A percentile compares a stretch with the other conserved stretches of the same genome.
These are phyloP conservation scores for Pulicaria dysenterica DNA, from an alignment of 129 eudicot genomes.

Conservation along the genomic window DNA sequence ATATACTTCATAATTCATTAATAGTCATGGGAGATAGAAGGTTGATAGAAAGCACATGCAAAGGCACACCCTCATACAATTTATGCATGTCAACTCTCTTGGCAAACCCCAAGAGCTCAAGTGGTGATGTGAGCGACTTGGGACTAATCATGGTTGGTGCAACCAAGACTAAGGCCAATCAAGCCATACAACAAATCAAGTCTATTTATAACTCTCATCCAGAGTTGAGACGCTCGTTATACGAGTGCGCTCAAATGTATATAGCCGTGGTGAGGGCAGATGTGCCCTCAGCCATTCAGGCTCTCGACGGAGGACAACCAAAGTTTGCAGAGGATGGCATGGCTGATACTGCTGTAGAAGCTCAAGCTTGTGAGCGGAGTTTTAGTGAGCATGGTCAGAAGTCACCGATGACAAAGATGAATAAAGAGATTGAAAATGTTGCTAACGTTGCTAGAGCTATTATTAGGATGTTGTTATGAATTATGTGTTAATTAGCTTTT, in stretches of 20 bases:
- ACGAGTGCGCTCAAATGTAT: constrained; percentile 42
- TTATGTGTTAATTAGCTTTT: background rate
- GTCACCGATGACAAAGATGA: constrained; percentile 39
- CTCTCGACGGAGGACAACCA: constrained; percentile 50
- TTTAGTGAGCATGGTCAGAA: constrained; percentile 34
- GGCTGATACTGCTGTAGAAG: constrained; percentile 56
- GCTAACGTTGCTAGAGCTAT: constrained; percentile 52
- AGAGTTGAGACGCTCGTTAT: constrained; percentile 30
- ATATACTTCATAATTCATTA: constrained; percentile 27
- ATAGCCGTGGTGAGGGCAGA: constrained; percentile 41
- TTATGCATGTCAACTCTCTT: constrained; percentile 52
- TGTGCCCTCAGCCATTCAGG: constrained; percentile 47
- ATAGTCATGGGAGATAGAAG: constrained; percentile 27
- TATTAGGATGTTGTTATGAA: constrained; percentile 45
- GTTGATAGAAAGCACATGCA: constrained; percentile 52
- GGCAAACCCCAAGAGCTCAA: constrained; percentile 45
- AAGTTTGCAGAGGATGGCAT: constrained; percentile 64
- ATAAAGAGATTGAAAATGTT: constrained; percentile 36
- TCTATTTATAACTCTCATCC: constrained; percentile 27
- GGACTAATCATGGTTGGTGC: constrained; percentile 54
- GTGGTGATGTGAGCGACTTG: constrained; percentile 45
- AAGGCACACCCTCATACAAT: constrained; percentile 47
- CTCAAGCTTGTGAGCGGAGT: constrained; percentile 44
- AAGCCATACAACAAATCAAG: constrained; percentile 38
- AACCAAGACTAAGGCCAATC: constrained; percentile 37